These are phyloP conservation scores for Dalbergia cultrata DNA, from an alignment of 306 rosid species.

Conservation along the genomic window DNA sequence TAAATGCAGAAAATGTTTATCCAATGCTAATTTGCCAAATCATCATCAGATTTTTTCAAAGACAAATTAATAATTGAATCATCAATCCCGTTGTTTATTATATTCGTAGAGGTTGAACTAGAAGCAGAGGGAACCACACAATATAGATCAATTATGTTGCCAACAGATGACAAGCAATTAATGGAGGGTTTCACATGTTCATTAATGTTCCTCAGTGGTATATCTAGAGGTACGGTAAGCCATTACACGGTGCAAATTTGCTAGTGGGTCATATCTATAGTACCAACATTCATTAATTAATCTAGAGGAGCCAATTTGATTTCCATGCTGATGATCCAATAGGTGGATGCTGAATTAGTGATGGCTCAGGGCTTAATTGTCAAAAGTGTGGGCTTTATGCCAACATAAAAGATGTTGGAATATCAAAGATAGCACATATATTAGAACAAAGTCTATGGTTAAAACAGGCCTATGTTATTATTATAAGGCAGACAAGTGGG, in stretches of 20 bases:
- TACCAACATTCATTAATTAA: slow-evolving; percentile 13
- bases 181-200: slow-evolving; percentile 36
- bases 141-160: background rate
- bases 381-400: slow-evolving; percentile 50
- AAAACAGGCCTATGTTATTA: slow-evolving; percentile 30
- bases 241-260: slow-evolving; percentile 21
- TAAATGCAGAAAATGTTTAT: background rate
- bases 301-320: slow-evolving; percentile 23
- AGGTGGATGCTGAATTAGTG: slow-evolving; percentile 40
- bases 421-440: slow-evolving; percentile 37
- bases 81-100: background rate
- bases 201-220: slow-evolving; percentile 22
- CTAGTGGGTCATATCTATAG: background rate
- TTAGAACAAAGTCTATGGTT: slow-evolving; percentile 43
- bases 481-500: slow-evolving; percentile 48
- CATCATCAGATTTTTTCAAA: background rate
- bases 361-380: slow-evolving; percentile 38
- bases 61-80: background rate
- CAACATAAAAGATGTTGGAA: slow-evolving; percentile 46
- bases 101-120: background rate
- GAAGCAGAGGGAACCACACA: slow-evolving; percentile 13
- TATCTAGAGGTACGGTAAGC: background rate
- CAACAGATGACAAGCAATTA: slow-evolving; percentile 43
- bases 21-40: background rate
- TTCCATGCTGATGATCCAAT: slow-evolving; percentile 19